Evolutionary conservation across 768 basidiomycete species (phyloP).

Genomic region (Pleurotus cornucopiae): DNA sequence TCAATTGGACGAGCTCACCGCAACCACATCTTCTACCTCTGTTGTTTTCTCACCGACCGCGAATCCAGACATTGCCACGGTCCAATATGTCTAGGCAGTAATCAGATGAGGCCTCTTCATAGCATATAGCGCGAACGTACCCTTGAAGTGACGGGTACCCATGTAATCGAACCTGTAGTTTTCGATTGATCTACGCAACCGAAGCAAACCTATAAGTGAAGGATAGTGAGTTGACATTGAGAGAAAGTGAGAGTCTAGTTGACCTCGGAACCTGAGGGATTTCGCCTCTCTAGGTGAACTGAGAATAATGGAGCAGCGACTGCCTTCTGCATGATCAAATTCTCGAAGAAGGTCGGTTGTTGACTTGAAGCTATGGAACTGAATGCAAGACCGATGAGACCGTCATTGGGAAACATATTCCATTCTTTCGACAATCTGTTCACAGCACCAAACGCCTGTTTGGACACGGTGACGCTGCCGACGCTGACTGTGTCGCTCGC

Average conservation of each 20-base stretch:
- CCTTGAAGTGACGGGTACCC: conserved; percentile 33
- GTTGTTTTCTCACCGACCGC: conserved; percentile 20
- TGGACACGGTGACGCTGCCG: conserved; percentile 35
- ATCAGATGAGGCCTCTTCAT: background rate
- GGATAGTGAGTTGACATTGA: too few relatives aligned
- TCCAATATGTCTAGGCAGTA: conserved; percentile 53
- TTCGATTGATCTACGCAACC: conserved; percentile 32
- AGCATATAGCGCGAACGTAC: conserved; percentile 15
- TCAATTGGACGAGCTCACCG: conserved; percentile 24
- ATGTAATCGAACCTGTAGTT: conserved; percentile 20
- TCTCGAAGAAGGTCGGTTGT: conserved; percentile 61
- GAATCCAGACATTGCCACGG: conserved; percentile 43
- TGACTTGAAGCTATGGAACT: conserved; percentile 43
- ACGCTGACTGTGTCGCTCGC: conserved; percentile 48
- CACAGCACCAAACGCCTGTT: conserved; percentile 58
- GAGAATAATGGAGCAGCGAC: conserved; percentile 49
- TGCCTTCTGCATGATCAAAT: conserved; percentile 38
- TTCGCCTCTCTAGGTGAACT: conserved; percentile 46
- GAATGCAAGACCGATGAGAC: conserved; percentile 62
- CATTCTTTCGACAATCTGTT: conserved; percentile 44
- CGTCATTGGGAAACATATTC: conserved; percentile 44
- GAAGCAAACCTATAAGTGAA: conserved; percentile 24
- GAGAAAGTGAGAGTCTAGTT: background rate
- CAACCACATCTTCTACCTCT: conserved; percentile 24
- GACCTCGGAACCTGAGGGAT: conserved; percentile 46